Evolutionary conservation across 352 stramenopile genomes (phyloP).

Genomic region (Phytopythium sindhum): DNA sequence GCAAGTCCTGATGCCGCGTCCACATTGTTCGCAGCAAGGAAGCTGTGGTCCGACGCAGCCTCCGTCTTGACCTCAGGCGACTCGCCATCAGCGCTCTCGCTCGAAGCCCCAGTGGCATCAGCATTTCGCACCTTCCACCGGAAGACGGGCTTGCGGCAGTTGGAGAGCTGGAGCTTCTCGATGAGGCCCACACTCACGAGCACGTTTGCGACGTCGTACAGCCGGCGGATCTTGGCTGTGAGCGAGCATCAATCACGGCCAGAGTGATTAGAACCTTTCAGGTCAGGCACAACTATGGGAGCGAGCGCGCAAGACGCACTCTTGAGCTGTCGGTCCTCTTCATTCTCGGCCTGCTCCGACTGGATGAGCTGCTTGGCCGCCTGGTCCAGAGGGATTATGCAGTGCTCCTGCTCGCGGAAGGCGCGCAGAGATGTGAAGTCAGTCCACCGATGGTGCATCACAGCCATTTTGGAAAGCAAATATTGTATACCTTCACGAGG

Average conservation of each 20-base stretch:
- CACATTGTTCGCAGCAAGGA: slow-evolving; percentile 1
- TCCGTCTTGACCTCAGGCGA: slow-evolving; percentile 19
- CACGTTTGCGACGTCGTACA: slow-evolving; percentile 98
- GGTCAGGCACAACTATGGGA: neutral
- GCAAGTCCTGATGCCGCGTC: neutral
- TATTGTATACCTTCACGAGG: slow-evolving; percentile 66
- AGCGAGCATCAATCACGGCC: neutral
- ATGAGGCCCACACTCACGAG: slow-evolving; percentile 91
- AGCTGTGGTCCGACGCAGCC: neutral
- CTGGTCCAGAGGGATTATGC: slow-evolving; percentile 91
- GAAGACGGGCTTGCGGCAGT: slow-evolving; percentile 81
- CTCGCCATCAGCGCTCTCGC: neutral
- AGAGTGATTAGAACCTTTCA: neutral
- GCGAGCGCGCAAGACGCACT: slow-evolving; percentile 35
- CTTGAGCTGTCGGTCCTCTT: slow-evolving; percentile 78
- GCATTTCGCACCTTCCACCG: slow-evolving; percentile 58
- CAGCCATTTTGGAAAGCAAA: no score
- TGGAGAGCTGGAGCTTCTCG: slow-evolving; percentile 84
- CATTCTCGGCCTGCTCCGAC: slow-evolving; percentile 70
- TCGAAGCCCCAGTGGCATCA: no score
- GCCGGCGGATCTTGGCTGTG: slow-evolving; percentile 91
- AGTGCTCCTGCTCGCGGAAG: slow-evolving; percentile 54
- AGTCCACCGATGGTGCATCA: no score
- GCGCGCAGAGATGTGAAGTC: neutral
- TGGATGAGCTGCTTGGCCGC: slow-evolving; percentile 93